Evolutionary conservation across 495 filamentous ascomycete species (phyloP), one percentile per base, ranked within the genome.

Genomic region (Penicillium chermesinum): DNA sequence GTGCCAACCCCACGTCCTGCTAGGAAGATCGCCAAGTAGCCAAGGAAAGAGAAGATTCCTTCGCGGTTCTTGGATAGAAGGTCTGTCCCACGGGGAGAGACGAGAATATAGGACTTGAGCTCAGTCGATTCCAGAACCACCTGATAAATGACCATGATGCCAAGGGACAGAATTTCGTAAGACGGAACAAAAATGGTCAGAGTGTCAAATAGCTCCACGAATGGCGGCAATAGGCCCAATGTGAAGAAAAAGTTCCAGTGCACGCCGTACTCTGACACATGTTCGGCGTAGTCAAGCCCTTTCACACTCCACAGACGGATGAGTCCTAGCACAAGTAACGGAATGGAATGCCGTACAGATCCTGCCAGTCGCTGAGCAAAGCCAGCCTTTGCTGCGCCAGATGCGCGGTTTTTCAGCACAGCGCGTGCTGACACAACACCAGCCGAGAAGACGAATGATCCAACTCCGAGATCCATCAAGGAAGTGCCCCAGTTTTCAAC

Each of bases 241-340:
- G 93, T 99, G 67, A 99, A 97, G 73, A 99, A 99, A 66, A 99
- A 99, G 65, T 99, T 99, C 93, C 93, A 99, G 64, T 99, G 93
- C 9, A 97, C 88, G 22, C 93, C 93, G 57, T 99, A 99, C 56
- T 99, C 93, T 1, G 89, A 91, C 30, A 97, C 89, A 68, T 99
- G 93, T 64, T 97, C 93, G 2, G 90, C 90, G 61, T 97, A 97
- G 59, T 96, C 90, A 17, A 96, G 71, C 8, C 88, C 87, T 67
- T 97, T 99, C 58, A 97, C 91, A 55, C 82, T 95, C 45, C 85
- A 84, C 14, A 97, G 68, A 17, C 93, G 80, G 42, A 93, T 73
- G 34, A 96, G 52, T 15, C 93, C 93, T 13, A 99, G 73, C 0
- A 85, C 73, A 1, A 96, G 72, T 3, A 99, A 68, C 9, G 94